A percentile compares a stretch with the other conserved stretches of the same genome.
These are phyloP conservation scores for Acephala macrosclerotiorum DNA, from an alignment of 2,329 filamentous ascomycete species.

Conservation along the genomic window DNA sequence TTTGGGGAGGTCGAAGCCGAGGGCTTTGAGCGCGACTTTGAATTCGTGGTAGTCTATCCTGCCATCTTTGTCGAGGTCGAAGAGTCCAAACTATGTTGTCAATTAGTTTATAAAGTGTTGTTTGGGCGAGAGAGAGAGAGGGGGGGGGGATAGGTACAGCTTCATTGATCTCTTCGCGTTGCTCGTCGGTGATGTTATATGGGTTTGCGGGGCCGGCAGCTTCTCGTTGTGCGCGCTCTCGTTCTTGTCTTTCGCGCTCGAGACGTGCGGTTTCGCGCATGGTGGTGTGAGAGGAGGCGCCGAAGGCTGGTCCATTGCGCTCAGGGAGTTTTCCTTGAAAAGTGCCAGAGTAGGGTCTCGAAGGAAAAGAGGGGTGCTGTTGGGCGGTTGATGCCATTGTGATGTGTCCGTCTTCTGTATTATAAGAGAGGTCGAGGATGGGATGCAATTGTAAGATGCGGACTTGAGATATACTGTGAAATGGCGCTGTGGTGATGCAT, in stretches of 20 bases:
- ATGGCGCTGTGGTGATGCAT: slow-evolving; percentile 12
- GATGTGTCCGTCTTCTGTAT: neutral
- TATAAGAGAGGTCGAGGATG: neutral
- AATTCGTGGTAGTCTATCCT: slow-evolving; percentile 98
- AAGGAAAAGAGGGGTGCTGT: slow-evolving; percentile 60
- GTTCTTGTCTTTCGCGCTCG: slow-evolving; percentile 47
- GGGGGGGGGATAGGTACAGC: slow-evolving; percentile 80
- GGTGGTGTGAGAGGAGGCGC: slow-evolving; percentile 45
- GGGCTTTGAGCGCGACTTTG: slow-evolving; percentile 92
- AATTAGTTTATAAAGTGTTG: slow-evolving; percentile 1
- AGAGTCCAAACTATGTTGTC: slow-evolving; percentile 78
- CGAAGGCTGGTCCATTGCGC: slow-evolving; percentile 47
- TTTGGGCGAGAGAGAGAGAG: neutral
- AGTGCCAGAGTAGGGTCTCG: slow-evolving; percentile 42
- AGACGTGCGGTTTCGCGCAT: slow-evolving; percentile 49
- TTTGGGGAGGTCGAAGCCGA: slow-evolving; percentile 92
- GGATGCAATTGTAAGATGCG: neutral
- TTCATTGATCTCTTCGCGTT: slow-evolving; percentile 91
- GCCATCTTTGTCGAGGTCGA: slow-evolving; percentile 95
- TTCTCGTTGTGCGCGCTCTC: slow-evolving; percentile 37
- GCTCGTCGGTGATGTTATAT: slow-evolving; percentile 77
- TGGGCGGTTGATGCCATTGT: slow-evolving; percentile 53
- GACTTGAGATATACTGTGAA: neutral
- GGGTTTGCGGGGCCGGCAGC: slow-evolving; percentile 31
- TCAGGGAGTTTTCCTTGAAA: slow-evolving; percentile 61